These are phyloP conservation scores for Xylogone sp. DNA, from an alignment of 2,329 filamentous ascomycete species.

Conservation along the genomic window DNA sequence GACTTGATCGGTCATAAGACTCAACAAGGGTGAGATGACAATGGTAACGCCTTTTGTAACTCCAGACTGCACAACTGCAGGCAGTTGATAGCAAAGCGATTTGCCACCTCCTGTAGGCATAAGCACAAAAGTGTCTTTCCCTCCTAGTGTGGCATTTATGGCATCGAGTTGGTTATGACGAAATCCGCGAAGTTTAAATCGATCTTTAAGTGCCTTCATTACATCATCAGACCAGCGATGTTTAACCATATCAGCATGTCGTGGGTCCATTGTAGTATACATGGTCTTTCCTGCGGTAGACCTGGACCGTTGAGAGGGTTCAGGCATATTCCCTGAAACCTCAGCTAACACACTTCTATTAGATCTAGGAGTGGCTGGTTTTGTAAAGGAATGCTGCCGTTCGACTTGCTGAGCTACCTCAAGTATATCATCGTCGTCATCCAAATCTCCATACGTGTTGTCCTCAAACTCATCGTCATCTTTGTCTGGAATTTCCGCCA, in stretches of 20 bases:
- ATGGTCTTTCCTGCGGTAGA: constrained; percentile 16
- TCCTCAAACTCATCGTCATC: constrained; percentile 6
- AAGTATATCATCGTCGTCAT: constrained; percentile 33
- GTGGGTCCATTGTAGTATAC: constrained; percentile 24
- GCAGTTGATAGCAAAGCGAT: constrained; percentile 93
- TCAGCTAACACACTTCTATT: constrained; percentile 8
- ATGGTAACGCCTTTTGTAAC: constrained; percentile 83
- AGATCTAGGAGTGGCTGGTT: constrained; percentile 12
- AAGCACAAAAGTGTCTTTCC: constrained; percentile 87
- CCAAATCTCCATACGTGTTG: constrained; percentile 22
- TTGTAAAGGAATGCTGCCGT: constrained; percentile 25
- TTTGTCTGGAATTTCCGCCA: constrained; percentile 4
- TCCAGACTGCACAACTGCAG: constrained; percentile 77
- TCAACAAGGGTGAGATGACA: constrained; percentile 91
- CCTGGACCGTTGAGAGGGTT: constrained; percentile 9
- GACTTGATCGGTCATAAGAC: constrained; percentile 97
- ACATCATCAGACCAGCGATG: constrained; percentile 86
- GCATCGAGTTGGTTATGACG: constrained; percentile 89
- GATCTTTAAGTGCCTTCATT: constrained; percentile 71
- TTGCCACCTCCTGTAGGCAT: constrained; percentile 99
- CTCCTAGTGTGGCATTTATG: constrained; percentile 86
- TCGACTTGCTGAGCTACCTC: constrained; percentile 39
- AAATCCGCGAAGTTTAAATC: constrained; percentile 83
- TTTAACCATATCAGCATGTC: constrained; percentile 52
- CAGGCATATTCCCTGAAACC: constrained; percentile 13